These are phyloP conservation scores for Allium cepa DNA, from an alignment of 106 monocot species.

Conservation along the genomic window DNA sequence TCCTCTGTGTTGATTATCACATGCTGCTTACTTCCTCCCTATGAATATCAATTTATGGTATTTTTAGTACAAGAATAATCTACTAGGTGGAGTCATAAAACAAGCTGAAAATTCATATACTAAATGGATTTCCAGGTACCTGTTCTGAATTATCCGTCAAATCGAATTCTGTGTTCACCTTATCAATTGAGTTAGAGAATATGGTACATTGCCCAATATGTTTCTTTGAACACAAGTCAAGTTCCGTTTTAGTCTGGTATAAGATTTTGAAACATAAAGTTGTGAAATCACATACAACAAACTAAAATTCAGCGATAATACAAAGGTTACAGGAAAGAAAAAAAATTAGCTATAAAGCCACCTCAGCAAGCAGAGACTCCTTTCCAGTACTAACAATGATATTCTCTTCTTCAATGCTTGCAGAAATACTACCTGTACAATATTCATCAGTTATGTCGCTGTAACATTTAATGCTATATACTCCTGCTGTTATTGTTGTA, in stretches of 20 bases:
- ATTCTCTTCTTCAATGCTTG: constrained; percentile 10
- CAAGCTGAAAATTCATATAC: not conserved
- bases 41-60: not conserved
- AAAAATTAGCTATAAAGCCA: constrained; percentile 3
- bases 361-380: constrained; percentile 18
- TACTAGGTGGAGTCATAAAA: too few species aligned
- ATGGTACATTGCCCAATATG: constrained; percentile 6
- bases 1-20: not conserved
- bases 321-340: not conserved
- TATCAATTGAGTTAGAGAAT: constrained; percentile 10
- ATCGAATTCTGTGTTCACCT: constrained; percentile 3
- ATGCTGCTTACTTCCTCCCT: constrained; percentile 15
- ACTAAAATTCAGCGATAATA: too few species aligned
- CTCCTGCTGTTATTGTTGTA: not conserved
- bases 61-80: too few species aligned
- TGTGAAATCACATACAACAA: not conserved
- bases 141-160: not conserved
- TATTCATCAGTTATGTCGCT: constrained; percentile 7
- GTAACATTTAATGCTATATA: not conserved
- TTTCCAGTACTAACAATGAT: constrained; percentile 8
- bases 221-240: not conserved
- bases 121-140: not conserved
- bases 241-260: not conserved
- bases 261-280: not conserved
- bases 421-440: constrained; percentile 7